Conservation (phyloP, 257 asterid genomes). For the Craterostigma plantagineum region DNA sequence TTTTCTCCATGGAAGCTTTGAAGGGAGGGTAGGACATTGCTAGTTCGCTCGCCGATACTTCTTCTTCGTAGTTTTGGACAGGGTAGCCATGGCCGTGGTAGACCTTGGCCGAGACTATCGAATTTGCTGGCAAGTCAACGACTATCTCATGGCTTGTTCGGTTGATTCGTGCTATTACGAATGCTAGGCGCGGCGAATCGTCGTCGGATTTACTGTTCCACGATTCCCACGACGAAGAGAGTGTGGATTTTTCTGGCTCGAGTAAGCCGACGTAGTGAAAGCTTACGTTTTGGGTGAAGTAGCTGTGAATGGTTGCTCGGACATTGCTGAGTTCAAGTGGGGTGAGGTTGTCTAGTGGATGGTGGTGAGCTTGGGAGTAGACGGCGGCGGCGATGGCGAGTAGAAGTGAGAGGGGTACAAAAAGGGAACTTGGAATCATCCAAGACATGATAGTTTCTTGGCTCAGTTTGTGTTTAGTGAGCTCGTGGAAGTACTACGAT, state of each 20-base stretch:
- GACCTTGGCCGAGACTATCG: conserved; percentile 14
- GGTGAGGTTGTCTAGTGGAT: conserved; percentile 43
- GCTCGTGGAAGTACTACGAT: no score
- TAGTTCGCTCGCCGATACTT: conserved; percentile 16
- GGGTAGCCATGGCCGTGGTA: conserved; percentile 52
- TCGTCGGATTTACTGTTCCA: background rate
- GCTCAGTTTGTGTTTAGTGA: no score
- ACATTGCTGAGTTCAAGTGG: conserved; percentile 29
- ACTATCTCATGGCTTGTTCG: conserved; percentile 21
- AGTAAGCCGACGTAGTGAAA: conserved; percentile 59
- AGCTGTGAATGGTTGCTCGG: conserved; percentile 16
- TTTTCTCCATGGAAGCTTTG: conserved; percentile 23
- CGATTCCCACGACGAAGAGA: conserved; percentile 17
- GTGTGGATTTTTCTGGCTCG: conserved; percentile 32
- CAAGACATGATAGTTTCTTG: no score
- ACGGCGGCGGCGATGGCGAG: background rate
- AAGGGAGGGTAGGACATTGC: conserved; percentile 28
- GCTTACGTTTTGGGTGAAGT: conserved; percentile 15
- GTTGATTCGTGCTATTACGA: conserved; percentile 22
- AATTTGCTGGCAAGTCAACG: conserved; percentile 20
- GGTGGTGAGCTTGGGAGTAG: conserved; percentile 11
- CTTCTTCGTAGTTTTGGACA: conserved; percentile 20
- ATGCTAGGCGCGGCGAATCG: conserved; percentile 20
- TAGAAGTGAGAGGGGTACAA: no score
- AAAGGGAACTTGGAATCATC: no score